Evolutionary conservation across 2,329 filamentous ascomycete genomes (phyloP), one percentile per base, ranked within the genome.

Genomic region (Beauveria sp.): DNA sequence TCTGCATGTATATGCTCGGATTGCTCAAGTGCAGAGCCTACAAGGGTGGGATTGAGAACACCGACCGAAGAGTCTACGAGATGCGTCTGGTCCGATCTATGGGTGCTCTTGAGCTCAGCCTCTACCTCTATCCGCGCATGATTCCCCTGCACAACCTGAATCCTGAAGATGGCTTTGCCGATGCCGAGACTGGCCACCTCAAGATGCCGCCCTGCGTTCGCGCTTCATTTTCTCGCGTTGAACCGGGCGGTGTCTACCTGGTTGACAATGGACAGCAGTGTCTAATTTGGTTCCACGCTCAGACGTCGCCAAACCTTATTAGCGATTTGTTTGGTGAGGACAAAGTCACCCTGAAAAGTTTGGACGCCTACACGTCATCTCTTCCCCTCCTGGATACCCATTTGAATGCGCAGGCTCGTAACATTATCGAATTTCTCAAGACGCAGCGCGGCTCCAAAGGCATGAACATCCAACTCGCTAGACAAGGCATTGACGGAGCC

Each of bases 101-200:
- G 84, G 92, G 93, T 38, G 85, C 89, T 24, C 81, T 87, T 22
- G 95, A 98, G 72, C 79, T 97, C 49, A 91, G 90, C 28, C 79
- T 97, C 42, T 98, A 98, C 73, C 87, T 99, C 54, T 99, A 99
- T 73, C 95, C 95, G 22, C 88, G 92, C 60, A 96, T 99, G 76
- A 88, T 97, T 63, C 86, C 95, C 5, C 77, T 99, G 55, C 95
- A 99, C 79, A 96, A 93, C 72, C 84, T 99, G 62, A 84, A 90
- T 58, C 86, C 90, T 0, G 87, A 89, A 65, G 93, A 98, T 67
- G 93, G 95, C 10, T 99, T 98, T 72, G 86, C 93, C n/a, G 93
- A 97, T 69, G 69, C 83, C 14, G 87, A 91, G 70, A 91, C 91
- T 4, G 93, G 93, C 16, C 90, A 97, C 66, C 80, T 99, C 46